phyloP scores from a whole-genome alignment of 2,329 filamentous ascomycete genomes.

The Aspergillus sp. region DNA sequence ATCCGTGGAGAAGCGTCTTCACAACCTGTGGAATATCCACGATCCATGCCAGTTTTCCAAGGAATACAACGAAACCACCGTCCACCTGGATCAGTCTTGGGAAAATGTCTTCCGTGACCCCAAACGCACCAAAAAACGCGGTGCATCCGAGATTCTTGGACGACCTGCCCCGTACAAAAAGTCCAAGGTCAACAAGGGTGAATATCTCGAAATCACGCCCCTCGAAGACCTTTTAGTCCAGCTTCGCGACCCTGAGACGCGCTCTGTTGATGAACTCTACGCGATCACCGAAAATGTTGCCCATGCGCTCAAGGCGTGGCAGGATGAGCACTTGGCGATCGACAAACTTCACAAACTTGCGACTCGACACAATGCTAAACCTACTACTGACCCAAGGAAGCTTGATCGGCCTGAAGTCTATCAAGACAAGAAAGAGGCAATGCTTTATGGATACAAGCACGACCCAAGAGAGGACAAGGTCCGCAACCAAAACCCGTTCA shows the following conservation, averaged over 20 bases:
- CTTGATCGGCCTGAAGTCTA: conserved; percentile 46
- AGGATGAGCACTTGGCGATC: conserved; percentile 54
- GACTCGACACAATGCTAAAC: conserved; percentile 47
- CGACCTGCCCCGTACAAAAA: conserved; percentile 32
- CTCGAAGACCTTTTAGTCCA: conserved; percentile 32
- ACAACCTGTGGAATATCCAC: conserved; percentile 33
- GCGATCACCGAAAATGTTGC: conserved; percentile 52
- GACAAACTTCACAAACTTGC: conserved; percentile 46
- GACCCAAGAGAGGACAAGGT: conserved; percentile 43
- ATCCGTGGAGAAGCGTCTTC: conserved; percentile 26
- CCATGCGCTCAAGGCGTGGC: conserved; percentile 49
- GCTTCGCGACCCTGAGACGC: conserved; percentile 32
- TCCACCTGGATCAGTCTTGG: conserved; percentile 29
- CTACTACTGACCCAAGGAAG: conserved; percentile 47
- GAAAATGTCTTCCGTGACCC: conserved; percentile 25
- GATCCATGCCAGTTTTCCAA: conserved; percentile 28
- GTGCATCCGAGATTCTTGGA: conserved; percentile 15
- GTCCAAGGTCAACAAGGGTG: conserved; percentile 22
- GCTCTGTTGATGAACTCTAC: conserved; percentile 51
- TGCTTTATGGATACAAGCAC: conserved; percentile 57
- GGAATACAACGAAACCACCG: conserved; percentile 27
- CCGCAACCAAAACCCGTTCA: conserved; percentile 54
- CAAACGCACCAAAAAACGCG: conserved; percentile 25
- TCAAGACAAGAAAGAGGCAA: conserved; percentile 58
- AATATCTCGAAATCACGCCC: conserved; percentile 33